A percentile compares a stretch with the other conserved stretches of the same genome.
These are phyloP conservation scores for Xenosphaeropsis pyriputrescens DNA, from an alignment of 2,329 filamentous ascomycete genomes.

Conservation along the genomic window DNA sequence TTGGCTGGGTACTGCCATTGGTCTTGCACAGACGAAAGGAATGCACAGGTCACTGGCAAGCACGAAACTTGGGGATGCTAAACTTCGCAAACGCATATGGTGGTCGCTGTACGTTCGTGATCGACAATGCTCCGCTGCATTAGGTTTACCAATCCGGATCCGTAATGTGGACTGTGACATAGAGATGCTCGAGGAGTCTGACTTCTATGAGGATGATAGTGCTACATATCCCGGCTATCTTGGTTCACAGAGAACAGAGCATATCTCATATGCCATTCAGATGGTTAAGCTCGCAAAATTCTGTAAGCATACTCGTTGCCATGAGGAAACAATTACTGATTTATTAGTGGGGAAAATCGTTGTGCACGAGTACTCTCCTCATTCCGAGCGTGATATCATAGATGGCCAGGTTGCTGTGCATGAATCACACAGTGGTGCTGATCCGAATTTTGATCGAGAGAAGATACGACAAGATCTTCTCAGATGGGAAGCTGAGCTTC, in stretches of 20 bases:
- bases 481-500: conserved; percentile 22
- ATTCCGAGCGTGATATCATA: conserved; percentile 2
- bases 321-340: neutral
- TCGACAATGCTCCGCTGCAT: conserved; percentile 28
- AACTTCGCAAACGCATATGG: conserved; percentile 6
- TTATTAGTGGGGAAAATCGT: conserved; percentile 20
- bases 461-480: conserved; percentile 19
- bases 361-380: conserved; percentile 19
- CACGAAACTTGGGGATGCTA: conserved; percentile 2
- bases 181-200: conserved; percentile 19
- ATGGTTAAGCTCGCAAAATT: conserved; percentile 23
- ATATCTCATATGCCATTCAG: conserved; percentile 19
- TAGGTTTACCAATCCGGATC: conserved; percentile 29
- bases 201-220: conserved; percentile 21
- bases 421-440: neutral
- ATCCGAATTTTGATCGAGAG: conserved; percentile 1
- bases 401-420: neutral
- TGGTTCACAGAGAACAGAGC: conserved; percentile 18
- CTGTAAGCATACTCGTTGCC: conserved; percentile 9
- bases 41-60: conserved; percentile 20
- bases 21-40: conserved; percentile 32
- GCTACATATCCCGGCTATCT: conserved; percentile 13
- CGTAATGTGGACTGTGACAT: conserved; percentile 33
- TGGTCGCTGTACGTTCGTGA: conserved; percentile 21
- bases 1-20: conserved; percentile 34